Conservation (phyloP, 2,329 filamentous ascomycete genomes). For the Thielaviopsis euricoi region DNA sequence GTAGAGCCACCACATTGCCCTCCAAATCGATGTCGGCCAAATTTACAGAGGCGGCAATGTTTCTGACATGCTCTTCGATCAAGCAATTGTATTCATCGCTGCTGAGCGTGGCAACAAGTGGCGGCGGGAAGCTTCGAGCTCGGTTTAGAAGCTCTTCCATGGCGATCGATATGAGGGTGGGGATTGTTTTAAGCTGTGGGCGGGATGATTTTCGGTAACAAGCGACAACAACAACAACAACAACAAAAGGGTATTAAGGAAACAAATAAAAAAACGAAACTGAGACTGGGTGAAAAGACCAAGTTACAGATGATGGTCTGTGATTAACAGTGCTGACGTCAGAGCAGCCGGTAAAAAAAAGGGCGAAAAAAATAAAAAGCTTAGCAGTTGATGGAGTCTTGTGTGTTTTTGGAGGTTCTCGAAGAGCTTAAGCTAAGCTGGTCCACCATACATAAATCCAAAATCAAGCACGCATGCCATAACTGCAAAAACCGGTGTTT, state of each 20-base stretch:
- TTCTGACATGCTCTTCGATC: slow-evolving; percentile 3
- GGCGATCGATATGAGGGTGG: neutral
- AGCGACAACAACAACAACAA: neutral
- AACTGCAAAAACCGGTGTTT: slow-evolving; percentile 4
- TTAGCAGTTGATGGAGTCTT: neutral
- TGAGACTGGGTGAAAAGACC: neutral
- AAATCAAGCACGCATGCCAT: too few species aligned
- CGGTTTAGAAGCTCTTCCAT: slow-evolving; percentile 5
- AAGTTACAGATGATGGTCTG: neutral
- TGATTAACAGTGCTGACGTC: neutral
- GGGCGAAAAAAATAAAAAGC: neutral
- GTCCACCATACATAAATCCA: neutral
- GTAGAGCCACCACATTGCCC: neutral
- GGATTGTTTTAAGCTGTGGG: neutral
- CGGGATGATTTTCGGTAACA: neutral
- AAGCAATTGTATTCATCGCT: slow-evolving; percentile 1
- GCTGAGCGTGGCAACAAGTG: neutral
- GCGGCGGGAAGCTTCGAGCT: slow-evolving; percentile 1
- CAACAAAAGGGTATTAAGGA: neutral
- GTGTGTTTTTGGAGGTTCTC: neutral
- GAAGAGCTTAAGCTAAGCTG: neutral
- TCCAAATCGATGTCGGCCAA: neutral
- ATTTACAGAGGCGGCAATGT: neutral
- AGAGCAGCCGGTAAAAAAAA: neutral
- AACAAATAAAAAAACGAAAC: neutral